Evolutionary conservation across 2,329 filamentous ascomycete genomes (phyloP), one percentile per base, ranked within the genome.

Genomic region (Aspergillus thermomutatus): DNA sequence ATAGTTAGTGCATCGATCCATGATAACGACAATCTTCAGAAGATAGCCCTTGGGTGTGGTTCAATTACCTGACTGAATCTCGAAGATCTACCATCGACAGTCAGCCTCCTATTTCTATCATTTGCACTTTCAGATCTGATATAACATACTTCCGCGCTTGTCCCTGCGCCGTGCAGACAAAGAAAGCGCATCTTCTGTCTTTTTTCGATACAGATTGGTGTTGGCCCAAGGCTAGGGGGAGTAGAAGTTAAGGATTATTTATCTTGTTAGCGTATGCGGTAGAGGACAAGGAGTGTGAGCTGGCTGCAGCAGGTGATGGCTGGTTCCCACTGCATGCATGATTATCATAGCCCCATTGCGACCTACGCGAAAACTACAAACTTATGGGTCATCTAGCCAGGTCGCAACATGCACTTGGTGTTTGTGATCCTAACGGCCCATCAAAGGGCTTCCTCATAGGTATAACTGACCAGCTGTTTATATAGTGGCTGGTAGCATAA

Each of bases 151-250:
- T 72, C 69, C 41, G 58, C 59, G 55, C 67, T 70, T 51, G 70
- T 72, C 49, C 68, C 65, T 3, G 63, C 65, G 43, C 69, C 69
- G 49, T 72, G 70, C 17, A 72, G 57, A 65, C 70, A 72, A 28
- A 72, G 63, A 40, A 72, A 72, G 8, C 65, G 65, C 70, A 72
- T 72, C 19, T 19, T 65, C 52, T 50, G n/a, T 23, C 10, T 25
- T 25, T 21, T 23, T 21, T 10, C 21, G 19, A 21, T 40, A 21
- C 11, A 14, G 19, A 46, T 26, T 7, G 11, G 6, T n/a, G 43
- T 46, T 26, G 43, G 7, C 31, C 31, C 31, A 17, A 21, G 25
- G 21, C n/a, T 54, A 8, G 14, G 11, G 37, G 31, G 25, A 31
- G 17, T 49, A 5, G 8, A 37, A 37, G 14, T 34, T 6, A 17